Evolutionary conservation across 2,329 filamentous ascomycete species (phyloP).

Genomic region (Fusarium setosum): DNA sequence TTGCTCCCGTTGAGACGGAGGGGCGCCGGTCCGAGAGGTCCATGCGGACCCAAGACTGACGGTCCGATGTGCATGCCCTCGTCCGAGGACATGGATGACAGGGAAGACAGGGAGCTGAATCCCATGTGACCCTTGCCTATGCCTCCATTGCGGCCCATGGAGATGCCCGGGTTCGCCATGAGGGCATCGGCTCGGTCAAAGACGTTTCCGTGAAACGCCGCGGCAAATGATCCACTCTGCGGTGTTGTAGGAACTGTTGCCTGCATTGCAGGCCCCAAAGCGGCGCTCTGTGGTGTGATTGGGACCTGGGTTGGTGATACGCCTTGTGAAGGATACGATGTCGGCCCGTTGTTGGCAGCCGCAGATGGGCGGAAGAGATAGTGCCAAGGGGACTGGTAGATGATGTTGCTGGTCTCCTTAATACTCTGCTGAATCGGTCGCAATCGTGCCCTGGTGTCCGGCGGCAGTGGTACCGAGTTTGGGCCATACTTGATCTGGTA

Average conservation of each 20-base stretch:
- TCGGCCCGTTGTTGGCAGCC: slow-evolving; percentile 28
- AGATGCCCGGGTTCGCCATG: slow-evolving; percentile 67
- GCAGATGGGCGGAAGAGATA: slow-evolving; percentile 50
- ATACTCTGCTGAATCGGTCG: slow-evolving; percentile 85
- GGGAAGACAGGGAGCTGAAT: slow-evolving; percentile 53
- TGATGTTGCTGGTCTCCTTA: slow-evolving; percentile 81
- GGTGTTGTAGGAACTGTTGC: slow-evolving; percentile 85
- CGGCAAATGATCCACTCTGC: slow-evolving; percentile 66
- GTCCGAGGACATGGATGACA: slow-evolving; percentile 56
- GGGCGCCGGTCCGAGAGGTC: slow-evolving; percentile 46
- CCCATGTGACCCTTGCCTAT: slow-evolving; percentile 56
- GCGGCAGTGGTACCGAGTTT: slow-evolving; percentile 64
- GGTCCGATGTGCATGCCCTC: slow-evolving; percentile 48
- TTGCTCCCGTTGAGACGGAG: slow-evolving; percentile 53
- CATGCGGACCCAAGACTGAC: slow-evolving; percentile 47
- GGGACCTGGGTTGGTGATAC: slow-evolving; percentile 59
- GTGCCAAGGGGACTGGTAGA: slow-evolving; percentile 70
- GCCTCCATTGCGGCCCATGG: slow-evolving; percentile 64
- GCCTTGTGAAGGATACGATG: slow-evolving; percentile 38
- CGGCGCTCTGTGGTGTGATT: slow-evolving; percentile 89
- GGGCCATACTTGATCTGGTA: slow-evolving; percentile 66
- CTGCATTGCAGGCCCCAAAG: slow-evolving; percentile 88
- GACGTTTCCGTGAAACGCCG: slow-evolving; percentile 67
- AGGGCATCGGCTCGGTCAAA: slow-evolving; percentile 70
- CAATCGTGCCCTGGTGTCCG: slow-evolving; percentile 79